Evolutionary conservation across 768 basidiomycete genomes (phyloP), one percentile per base, ranked within the genome.

Genomic region (Tricholoma matsutake): DNA sequence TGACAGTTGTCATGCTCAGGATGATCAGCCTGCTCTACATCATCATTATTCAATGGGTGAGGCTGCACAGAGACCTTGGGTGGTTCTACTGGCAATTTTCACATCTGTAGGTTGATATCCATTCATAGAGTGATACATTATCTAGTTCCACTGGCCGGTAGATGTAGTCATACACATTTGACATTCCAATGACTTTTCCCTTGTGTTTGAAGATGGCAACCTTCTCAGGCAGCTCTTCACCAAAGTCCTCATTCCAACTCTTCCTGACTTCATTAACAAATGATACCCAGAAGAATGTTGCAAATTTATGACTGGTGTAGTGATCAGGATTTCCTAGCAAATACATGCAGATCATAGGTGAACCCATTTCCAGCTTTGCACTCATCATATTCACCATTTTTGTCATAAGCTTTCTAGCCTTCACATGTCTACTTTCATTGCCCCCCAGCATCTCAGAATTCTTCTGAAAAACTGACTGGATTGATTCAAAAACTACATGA

Each of bases 281-380:
- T 9, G 54, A 45, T 45, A 64, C 51, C 78, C 76, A 80, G 54
- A 63, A 74, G 25, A 76, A 72, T 5, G 64, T 41, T 0, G 66
- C 61, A 64, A 79, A 79, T 6, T 32, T 63, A 59, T 76, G 72
- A 57, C 65, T 72, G 0, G 76, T 78, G 54, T 79, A 78, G 28
- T 76, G 75, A 59, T 80, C 78, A n/a, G 74, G 75, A 53, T 73
- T 63, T 5, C 67, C 70, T 8, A 77, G 59, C 0, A 78, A 53
- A 51, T n/a, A n/a, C n/a, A n/a, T n/a, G n/a, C n/a, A n/a, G 1
- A 71, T 71, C 70, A 78, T 73, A 0, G 78, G 78, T 14, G 67
- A 37, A 41, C 55, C 75, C 29, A 75, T 69, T 62, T 76, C 75
- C 52, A 67, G 56, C 61, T 70, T 73, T 1, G 70, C 63, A 39